phyloP scores from a whole-genome alignment of 1,139 yeast genomes.

The Blastobotrys indianensis region DNA sequence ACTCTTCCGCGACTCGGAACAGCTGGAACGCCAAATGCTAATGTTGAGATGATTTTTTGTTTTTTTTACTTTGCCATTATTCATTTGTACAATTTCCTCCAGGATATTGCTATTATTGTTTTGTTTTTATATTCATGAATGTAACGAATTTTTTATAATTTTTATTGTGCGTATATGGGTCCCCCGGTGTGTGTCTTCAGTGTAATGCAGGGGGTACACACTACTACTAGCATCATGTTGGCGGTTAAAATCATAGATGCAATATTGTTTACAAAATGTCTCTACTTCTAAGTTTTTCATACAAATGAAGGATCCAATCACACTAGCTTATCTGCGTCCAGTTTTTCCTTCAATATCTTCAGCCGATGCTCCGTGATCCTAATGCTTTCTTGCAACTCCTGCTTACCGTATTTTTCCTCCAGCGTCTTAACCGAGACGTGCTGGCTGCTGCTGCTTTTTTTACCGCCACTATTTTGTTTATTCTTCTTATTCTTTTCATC shows the following conservation, averaged over 20 bases:
- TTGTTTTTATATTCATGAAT: too few species aligned
- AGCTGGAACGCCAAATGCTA: constrained; percentile 6
- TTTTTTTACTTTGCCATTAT: too few species aligned
- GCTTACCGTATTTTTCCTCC: constrained; percentile 34
- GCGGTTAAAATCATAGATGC: too few species aligned
- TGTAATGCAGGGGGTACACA: background rate
- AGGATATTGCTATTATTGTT: too few species aligned
- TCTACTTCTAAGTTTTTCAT: too few species aligned
- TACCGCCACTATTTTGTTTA: background rate
- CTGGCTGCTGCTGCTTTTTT: too few species aligned
- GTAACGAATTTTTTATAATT: background rate
- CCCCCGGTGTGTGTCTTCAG: background rate
- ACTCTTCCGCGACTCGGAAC: constrained; percentile 2
- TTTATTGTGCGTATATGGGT: background rate
- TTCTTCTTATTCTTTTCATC: background rate
- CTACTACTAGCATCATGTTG: too few species aligned
- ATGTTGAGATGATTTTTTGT: constrained; percentile 2
- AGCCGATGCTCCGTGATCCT: constrained; percentile 49
- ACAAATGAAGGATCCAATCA: too few species aligned
- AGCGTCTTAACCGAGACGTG: background rate
- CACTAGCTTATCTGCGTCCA: constrained; percentile 7
- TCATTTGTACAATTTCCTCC: too few species aligned
- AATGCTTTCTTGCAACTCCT: constrained; percentile 52
- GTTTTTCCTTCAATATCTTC: constrained; percentile 34
- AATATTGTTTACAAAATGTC: too few species aligned